phyloP scores from a whole-genome alignment of 2,329 filamentous ascomycete species.

The Lojkania enalia region DNA sequence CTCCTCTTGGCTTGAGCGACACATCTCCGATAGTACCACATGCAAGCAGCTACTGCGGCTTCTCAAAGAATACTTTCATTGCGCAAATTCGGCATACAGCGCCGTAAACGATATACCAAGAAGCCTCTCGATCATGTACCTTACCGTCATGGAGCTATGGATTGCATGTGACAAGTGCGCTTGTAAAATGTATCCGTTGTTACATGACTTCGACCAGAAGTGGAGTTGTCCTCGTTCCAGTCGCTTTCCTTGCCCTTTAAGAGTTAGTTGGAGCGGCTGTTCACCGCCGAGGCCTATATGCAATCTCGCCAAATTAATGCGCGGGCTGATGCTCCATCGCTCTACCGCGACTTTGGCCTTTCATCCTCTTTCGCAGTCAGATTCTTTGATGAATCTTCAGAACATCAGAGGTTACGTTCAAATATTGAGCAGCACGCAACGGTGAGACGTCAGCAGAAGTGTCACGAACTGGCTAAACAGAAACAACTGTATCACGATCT shows the following conservation, averaged over 20 bases:
- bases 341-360: conserved; percentile 47
- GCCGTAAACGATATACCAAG: no score
- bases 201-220: no score
- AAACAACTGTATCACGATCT: no score
- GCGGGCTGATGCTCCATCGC: conserved; percentile 22
- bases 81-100: no score
- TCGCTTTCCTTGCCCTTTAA: conserved; percentile 53
- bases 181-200: no score
- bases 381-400: conserved; percentile 52
- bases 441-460: no score
- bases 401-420: conserved; percentile 43
- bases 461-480: no score
- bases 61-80: no score
- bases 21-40: conserved; percentile 22
- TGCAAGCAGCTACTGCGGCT: no score
- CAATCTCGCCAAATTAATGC: conserved; percentile 28
- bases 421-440: conserved; percentile 49
- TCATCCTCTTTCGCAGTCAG: conserved; percentile 50
- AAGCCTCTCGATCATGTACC: conserved; percentile 60
- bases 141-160: conserved; percentile 64
- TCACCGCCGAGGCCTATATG: conserved; percentile 54
- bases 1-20: conserved; percentile 42
- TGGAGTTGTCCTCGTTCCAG: no score
- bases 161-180: conserved; percentile 58
- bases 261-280: conserved; percentile 53